Percentiles rank a stretch among this genome's conserved stretches.
Evolutionary conservation across 768 basidiomycete genomes (phyloP).

Genomic region (Hypsizygus marmoreus): DNA sequence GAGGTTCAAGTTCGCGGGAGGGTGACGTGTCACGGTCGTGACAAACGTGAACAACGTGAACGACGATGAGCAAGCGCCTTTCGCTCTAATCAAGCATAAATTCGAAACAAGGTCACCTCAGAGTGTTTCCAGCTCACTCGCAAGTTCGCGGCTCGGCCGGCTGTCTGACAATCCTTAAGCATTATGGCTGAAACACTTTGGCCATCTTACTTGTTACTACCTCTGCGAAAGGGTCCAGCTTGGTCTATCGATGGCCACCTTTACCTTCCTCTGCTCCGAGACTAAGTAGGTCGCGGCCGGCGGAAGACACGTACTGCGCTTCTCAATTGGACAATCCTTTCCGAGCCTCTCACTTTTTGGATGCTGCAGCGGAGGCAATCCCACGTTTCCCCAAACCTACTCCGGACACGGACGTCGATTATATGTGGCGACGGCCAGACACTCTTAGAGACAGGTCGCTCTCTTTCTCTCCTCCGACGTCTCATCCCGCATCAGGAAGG

Average conservation of each 20-base stretch:
- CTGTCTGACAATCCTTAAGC: no score
- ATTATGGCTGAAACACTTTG: slow-evolving; percentile 85
- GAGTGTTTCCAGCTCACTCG: no score
- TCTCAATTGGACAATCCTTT: slow-evolving; percentile 73
- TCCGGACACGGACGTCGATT: slow-evolving; percentile 44
- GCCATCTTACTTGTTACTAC: slow-evolving; percentile 83
- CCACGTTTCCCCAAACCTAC: slow-evolving; percentile 20
- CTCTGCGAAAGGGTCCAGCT: slow-evolving; percentile 75
- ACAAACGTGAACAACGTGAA: background rate
- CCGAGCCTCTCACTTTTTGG: slow-evolving; percentile 60
- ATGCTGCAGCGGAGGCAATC: slow-evolving; percentile 29
- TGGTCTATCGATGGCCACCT: slow-evolving; percentile 88
- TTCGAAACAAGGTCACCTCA: no score
- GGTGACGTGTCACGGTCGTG: slow-evolving; percentile 7
- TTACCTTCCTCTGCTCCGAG: slow-evolving; percentile 63
- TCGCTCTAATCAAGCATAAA: no score
- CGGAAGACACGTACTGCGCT: slow-evolving; percentile 38
- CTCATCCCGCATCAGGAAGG: slow-evolving; percentile 50
- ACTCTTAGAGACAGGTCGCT: slow-evolving; percentile 48
- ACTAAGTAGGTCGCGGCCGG: slow-evolving; percentile 68
- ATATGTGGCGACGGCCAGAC: slow-evolving; percentile 65
- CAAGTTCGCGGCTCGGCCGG: background rate
- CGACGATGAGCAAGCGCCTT: no score
- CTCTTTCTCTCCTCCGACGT: slow-evolving; percentile 50
- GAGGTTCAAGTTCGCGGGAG: slow-evolving; percentile 1